Percentiles rank a stretch among this genome's conserved stretches.
These are phyloP conservation scores for Gymnopilus dilepis DNA, from an alignment of 768 basidiomycete genomes.

Conservation along the genomic window DNA sequence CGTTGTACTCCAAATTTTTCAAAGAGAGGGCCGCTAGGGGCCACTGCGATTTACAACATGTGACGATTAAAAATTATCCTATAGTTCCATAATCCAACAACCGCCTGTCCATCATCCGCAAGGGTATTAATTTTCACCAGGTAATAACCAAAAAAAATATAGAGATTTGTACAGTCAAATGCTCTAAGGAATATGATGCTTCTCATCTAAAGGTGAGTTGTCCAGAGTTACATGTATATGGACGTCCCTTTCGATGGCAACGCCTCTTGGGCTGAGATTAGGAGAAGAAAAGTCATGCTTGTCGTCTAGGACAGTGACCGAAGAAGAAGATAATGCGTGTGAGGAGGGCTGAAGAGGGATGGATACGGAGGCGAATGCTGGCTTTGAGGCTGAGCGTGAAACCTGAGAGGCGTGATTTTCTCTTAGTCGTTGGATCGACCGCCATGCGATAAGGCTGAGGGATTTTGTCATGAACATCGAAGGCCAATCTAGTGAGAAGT, in stretches of 20 bases:
- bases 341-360: conserved; percentile 1
- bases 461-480: neutral
- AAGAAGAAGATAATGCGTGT: neutral
- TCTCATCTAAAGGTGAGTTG: conserved; percentile 1
- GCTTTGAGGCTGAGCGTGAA: conserved; percentile 5
- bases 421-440: neutral
- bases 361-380: neutral
- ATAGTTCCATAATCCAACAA: neutral
- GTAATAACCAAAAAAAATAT: neutral
- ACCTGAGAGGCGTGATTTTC: neutral
- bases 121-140: neutral
- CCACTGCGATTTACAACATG: too few species aligned
- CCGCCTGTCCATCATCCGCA: neutral
- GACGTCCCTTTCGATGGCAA: conserved; percentile 4
- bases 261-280: neutral
- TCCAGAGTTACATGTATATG: conserved; percentile 3
- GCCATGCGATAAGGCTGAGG: conserved; percentile 5
- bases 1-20: too few species aligned
- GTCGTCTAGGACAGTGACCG: neutral
- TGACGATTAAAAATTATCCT: too few species aligned
- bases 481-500: too few species aligned
- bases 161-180: neutral
- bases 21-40: too few species aligned
- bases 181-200: neutral
- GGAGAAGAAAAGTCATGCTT: neutral